These are phyloP conservation scores for Neonectria neomacrospora DNA, from an alignment of 2,329 filamentous ascomycete species.

Conservation along the genomic window DNA sequence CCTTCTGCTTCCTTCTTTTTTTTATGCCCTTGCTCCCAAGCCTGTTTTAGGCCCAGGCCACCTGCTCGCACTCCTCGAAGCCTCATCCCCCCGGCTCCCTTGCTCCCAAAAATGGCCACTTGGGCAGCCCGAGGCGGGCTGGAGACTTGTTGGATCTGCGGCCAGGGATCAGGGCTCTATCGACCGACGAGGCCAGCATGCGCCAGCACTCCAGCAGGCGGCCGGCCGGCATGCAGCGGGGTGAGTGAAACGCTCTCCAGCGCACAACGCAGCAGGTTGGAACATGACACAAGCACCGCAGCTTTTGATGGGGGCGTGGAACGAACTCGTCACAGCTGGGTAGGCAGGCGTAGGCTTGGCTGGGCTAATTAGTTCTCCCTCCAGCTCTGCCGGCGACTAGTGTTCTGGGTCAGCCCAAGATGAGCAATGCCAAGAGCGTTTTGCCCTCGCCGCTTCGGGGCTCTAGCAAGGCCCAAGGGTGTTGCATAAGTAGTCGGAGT, in stretches of 20 bases:
- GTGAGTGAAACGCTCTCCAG: constrained; percentile 25
- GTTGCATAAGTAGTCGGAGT: background rate
- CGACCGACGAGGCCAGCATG: constrained; percentile 17
- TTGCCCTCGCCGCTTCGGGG: background rate
- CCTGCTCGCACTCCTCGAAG: constrained; percentile 26
- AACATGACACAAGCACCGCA: constrained; percentile 16
- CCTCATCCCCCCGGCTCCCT: constrained; percentile 4
- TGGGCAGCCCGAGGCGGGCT: constrained; percentile 37
- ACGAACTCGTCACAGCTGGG: constrained; percentile 1
- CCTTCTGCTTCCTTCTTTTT: constrained; percentile 29
- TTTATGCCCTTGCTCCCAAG: constrained; percentile 23
- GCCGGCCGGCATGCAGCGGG: constrained; percentile 28
- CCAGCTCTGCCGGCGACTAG: background rate
- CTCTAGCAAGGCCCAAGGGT: background rate
- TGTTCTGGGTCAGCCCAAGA: background rate
- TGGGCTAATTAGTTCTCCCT: constrained; percentile 1
- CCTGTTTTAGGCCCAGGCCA: constrained; percentile 29
- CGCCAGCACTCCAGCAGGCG: constrained; percentile 15
- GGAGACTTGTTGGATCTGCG: constrained; percentile 42
- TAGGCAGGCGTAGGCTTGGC: background rate
- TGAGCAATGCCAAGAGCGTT: background rate
- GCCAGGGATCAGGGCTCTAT: constrained; percentile 40
- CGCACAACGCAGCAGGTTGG: constrained; percentile 27
- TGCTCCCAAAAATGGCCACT: constrained; percentile 13
- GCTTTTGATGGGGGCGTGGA: constrained; percentile 1